Conservation (phyloP, 345 rosid species). For the Euphorbia pulcherrima region DNA sequence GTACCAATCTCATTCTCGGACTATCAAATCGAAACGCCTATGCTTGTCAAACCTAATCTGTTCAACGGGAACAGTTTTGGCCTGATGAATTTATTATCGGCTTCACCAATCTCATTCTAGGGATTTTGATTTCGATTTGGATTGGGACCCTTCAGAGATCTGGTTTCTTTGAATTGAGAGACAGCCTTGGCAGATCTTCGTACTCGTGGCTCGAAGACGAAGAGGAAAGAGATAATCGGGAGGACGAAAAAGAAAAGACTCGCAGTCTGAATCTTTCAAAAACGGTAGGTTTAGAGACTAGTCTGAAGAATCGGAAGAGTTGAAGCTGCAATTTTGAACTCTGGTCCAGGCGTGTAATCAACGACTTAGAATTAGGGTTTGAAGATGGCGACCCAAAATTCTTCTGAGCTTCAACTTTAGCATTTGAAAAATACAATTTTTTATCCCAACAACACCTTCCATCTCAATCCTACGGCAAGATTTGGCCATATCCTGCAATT, state of each 20-base stretch:
- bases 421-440: constrained; percentile 43
- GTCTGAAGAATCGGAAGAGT: constrained; percentile 33
- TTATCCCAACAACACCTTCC: constrained; percentile 85
- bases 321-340: constrained; percentile 44
- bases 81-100: constrained; percentile 17
- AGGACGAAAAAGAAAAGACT: constrained; percentile 65
- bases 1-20: constrained; percentile 38
- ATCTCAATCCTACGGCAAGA: constrained; percentile 42
- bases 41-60: no score
- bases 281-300: constrained; percentile 57
- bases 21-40: no score
- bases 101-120: constrained; percentile 63
- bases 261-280: constrained; percentile 58
- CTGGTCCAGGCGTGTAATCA: constrained; percentile 61
- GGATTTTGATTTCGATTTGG: constrained; percentile 51
- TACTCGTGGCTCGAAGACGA: constrained; percentile 88
- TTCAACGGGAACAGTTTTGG: constrained; percentile 42
- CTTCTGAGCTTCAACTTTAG: constrained; percentile 27
- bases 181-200: constrained; percentile 73
- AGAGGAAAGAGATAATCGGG: constrained; percentile 78
- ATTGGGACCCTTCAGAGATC: constrained; percentile 17
- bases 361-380: constrained; percentile 39
- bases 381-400: constrained; percentile 12
- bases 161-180: constrained; percentile 77
- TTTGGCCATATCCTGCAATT: constrained; percentile 29